phyloP scores from a whole-genome alignment of 768 basidiomycete genomes.

The Pleurotus ostreatus region DNA sequence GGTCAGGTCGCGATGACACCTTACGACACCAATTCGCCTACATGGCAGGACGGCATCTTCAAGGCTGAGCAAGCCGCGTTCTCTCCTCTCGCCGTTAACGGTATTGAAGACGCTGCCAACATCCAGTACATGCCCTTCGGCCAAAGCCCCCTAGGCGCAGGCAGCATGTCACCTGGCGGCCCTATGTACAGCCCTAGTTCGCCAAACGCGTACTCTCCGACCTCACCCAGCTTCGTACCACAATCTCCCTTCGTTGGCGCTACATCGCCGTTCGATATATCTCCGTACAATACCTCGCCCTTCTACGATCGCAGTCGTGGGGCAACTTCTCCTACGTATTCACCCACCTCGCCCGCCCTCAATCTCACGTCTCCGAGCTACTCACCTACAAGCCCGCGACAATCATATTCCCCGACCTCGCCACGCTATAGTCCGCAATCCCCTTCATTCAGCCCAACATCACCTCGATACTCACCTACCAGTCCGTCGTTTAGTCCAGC shows the following conservation, averaged over 20 bases:
- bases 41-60: constrained; percentile 73
- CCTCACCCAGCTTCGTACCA: constrained; percentile 81
- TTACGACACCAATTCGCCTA: constrained; percentile 88
- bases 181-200: constrained; percentile 90
- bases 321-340: constrained; percentile 79
- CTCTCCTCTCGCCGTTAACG: constrained; percentile 89
- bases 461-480: constrained; percentile 85
- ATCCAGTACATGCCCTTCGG: constrained; percentile 75
- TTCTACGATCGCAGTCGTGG: constrained; percentile 63
- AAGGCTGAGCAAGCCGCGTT: constrained; percentile 87
- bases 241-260: constrained; percentile 82
- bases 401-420: constrained; percentile 82
- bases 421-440: constrained; percentile 86
- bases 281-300: constrained; percentile 81
- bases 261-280: constrained; percentile 78
- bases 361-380: constrained; percentile 81
- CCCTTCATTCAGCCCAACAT: constrained; percentile 87
- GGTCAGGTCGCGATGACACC: constrained; percentile 95
- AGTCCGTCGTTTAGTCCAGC: constrained; percentile 90
- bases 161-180: constrained; percentile 85
- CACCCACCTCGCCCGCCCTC: constrained; percentile 82
- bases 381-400: constrained; percentile 82
- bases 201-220: constrained; percentile 84
- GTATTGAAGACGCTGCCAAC: constrained; percentile 75
- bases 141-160: constrained; percentile 82